These are phyloP conservation scores for Hamamelis virginiana DNA, from an alignment of 164 flowering plant species.

Conservation along the genomic window DNA sequence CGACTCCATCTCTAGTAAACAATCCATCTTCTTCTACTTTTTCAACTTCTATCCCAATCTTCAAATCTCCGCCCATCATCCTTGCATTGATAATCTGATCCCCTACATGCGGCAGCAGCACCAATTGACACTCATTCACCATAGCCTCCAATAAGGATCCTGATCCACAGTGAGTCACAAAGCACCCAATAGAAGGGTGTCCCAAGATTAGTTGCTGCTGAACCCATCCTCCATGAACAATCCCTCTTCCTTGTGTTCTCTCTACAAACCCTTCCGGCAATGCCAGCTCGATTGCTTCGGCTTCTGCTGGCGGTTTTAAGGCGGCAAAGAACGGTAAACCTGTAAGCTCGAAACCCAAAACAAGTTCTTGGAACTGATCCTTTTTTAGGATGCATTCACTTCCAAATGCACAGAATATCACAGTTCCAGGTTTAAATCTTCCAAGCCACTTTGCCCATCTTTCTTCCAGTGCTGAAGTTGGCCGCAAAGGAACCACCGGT, in stretches of 20 bases:
- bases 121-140: constrained; percentile 42
- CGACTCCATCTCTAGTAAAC: constrained; percentile 37
- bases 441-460: constrained; percentile 27
- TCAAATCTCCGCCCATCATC: constrained; percentile 36
- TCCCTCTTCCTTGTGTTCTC: constrained; percentile 29
- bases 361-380: constrained; percentile 36
- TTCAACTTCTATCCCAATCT: constrained; percentile 50
- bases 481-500: constrained; percentile 27
- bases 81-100: constrained; percentile 52
- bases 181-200: constrained; percentile 53
- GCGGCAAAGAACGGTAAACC: constrained; percentile 35
- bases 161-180: constrained; percentile 54
- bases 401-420: constrained; percentile 41
- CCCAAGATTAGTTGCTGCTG: constrained; percentile 34
- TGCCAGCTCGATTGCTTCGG: constrained; percentile 26
- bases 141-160: constrained; percentile 48
- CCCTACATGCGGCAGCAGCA: constrained; percentile 38
- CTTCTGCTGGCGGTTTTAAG: constrained; percentile 35
- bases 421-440: constrained; percentile 10
- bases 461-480: constrained; percentile 20
- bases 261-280: constrained; percentile 37
- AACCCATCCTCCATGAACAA: constrained; percentile 41
- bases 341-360: constrained; percentile 37
- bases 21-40: constrained; percentile 45
- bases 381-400: constrained; percentile 24